phyloP scores from a whole-genome alignment of 352 stramenopile species.

The Globisporangium cylindrosporum region DNA sequence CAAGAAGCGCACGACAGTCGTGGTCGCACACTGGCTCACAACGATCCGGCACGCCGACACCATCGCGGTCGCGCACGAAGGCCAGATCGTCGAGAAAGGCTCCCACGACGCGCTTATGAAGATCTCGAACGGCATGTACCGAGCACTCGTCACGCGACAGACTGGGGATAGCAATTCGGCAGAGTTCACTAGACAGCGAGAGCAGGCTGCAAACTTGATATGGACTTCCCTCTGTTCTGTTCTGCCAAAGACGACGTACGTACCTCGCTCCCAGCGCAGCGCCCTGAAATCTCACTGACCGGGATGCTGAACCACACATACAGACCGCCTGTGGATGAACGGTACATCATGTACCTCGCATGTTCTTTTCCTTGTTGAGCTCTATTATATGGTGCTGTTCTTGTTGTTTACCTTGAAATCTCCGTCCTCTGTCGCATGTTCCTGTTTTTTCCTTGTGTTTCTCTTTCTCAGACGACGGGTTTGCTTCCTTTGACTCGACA shows the following conservation, averaged over 20 bases:
- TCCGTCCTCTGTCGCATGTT: not conserved
- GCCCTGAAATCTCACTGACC: not conserved
- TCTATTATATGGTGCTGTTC: conserved; percentile 17
- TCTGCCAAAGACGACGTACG: not conserved
- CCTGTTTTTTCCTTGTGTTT: conserved; percentile 9
- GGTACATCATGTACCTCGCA: not conserved
- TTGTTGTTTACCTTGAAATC: conserved; percentile 7
- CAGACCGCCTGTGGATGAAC: not conserved
- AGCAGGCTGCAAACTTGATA: not conserved
- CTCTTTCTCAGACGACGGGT: not conserved
- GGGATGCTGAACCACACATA: not conserved
- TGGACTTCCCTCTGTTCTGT: not conserved
- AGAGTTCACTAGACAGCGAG: not conserved
- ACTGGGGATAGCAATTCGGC: not conserved
- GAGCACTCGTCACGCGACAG: conserved; percentile 22
- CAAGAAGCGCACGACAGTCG: conserved; percentile 69
- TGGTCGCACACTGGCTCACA: conserved; percentile 84
- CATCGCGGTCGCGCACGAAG: conserved; percentile 83
- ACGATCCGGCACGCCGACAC: conserved; percentile 85
- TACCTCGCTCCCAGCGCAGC: not conserved
- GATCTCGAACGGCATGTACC: conserved; percentile 24
- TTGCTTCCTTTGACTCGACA: conserved; percentile 7
- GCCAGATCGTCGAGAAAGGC: conserved; percentile 75
- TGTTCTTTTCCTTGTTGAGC: conserved; percentile 13
- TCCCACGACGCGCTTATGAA: conserved; percentile 61